Conservation (phyloP, 768 basidiomycete species). For the Kwoniella botswanensis region DNA sequence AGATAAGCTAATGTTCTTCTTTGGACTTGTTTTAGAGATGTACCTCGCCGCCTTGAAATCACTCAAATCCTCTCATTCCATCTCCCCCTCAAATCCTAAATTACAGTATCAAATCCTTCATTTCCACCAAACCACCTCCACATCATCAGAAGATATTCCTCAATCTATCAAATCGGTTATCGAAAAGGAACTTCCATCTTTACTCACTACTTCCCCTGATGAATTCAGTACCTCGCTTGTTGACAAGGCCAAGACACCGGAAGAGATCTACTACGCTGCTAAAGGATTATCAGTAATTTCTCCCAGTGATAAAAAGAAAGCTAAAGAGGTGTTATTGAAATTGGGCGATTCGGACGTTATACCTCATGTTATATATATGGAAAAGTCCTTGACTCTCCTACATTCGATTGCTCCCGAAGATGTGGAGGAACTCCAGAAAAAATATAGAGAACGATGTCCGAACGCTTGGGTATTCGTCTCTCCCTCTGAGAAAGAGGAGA, state of each 20-base stretch:
- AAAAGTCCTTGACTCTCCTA: conserved; percentile 9
- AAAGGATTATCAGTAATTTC: conserved; percentile 58
- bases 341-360: conserved; percentile 28
- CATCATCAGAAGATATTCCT: conserved; percentile 64
- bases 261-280: conserved; percentile 70
- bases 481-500: conserved; percentile 23
- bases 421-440: conserved; percentile 22
- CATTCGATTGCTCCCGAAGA: conserved; percentile 23
- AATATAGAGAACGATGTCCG: conserved; percentile 24
- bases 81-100: conserved; percentile 68
- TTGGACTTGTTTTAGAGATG: conserved; percentile 65
- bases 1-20: conserved; percentile 4
- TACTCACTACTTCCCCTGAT: conserved; percentile 70
- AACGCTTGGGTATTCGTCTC: conserved; percentile 35
- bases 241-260: conserved; percentile 63
- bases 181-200: conserved; percentile 61
- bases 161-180: conserved; percentile 65
- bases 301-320: conserved; percentile 1
- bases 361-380: conserved; percentile 25
- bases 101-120: conserved; percentile 75
- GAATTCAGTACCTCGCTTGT: conserved; percentile 77
- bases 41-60: conserved; percentile 77
- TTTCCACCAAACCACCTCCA: conserved; percentile 66
- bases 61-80: conserved; percentile 65
- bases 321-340: conserved; percentile 19